Base-by-base conservation (phyloP, 2,329 filamentous ascomycete species). In the Decorospora gaudefroyi region DNA sequence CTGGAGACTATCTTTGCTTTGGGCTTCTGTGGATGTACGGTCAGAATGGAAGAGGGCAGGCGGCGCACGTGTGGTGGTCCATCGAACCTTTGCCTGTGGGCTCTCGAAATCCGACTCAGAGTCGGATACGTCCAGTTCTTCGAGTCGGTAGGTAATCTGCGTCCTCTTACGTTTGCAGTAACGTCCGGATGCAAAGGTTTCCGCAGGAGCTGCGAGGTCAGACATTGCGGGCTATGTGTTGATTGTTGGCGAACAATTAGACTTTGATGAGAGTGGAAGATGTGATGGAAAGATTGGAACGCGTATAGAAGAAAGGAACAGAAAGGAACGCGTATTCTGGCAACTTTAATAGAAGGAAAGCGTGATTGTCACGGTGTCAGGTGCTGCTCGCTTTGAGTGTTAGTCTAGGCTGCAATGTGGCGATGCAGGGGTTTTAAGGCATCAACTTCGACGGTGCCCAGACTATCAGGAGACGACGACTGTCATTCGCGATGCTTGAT, bases 91-190 rank as follows among this genome's bases (percentile, higher is more conserved):
- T 38, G 52, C 33, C 13, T 42, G 46, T 4, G 53, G 56, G 22
- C 25, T 36, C 18, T 59, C 55, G 22, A 48, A 54, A 8, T 55
- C 51, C 3, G 56, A 51, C 5, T 61, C 57, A 1, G 17, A 32
- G 4, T 62, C 56, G 4, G 59, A 58, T 6, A 55, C 46, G 4
- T 61, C 61, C 3, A 60, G 27, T 9, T 59, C 53, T n/a, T 57
- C 49, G 38, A 62, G 57, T 19, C 51, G 53, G 40, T 69, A 68
- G 15, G 55, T 61, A 41, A 69, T 45, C 34, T 64, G 61, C 5
- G 55, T 58, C 27, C 64, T 54, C 58, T 69, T 69, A 42, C 66
- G 64, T 44, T 69, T 69, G 1, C 64, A 63, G 46, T 63, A 63
- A 18, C 61, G 58, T 23, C 55, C 55, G 11, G 53, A 54, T 1